Conservation (phyloP, 768 basidiomycete genomes). For the Termitomyces sp. region DNA sequence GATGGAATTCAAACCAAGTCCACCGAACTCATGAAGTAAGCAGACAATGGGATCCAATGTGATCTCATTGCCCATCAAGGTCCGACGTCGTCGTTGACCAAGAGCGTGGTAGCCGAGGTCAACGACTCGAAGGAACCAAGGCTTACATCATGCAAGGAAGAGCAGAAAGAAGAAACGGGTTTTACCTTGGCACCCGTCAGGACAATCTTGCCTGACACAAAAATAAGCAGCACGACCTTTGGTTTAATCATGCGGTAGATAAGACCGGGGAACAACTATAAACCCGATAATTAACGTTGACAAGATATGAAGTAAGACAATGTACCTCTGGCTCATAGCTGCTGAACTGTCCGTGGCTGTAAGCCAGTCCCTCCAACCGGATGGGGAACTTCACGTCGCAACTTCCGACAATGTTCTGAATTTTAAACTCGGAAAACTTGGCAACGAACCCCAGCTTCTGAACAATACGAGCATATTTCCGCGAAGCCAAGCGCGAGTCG, state of each 20-base stretch:
- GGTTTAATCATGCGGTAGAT: slow-evolving; percentile 99
- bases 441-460: slow-evolving; percentile 99
- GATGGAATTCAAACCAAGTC: slow-evolving; percentile 39
- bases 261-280: slow-evolving; percentile 93
- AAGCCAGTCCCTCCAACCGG: slow-evolving; percentile 93
- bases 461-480: slow-evolving; percentile 98
- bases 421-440: slow-evolving; percentile 99
- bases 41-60: slow-evolving; percentile 25
- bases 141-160: slow-evolving; percentile 13
- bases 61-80: slow-evolving; percentile 10
- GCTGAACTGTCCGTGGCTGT: slow-evolving; percentile 96
- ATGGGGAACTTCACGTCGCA: slow-evolving; percentile 99
- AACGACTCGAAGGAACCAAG: slow-evolving; percentile 9
- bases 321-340: slow-evolving; percentile 95
- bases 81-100: slow-evolving; percentile 5
- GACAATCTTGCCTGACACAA: slow-evolving; percentile 99
- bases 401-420: slow-evolving; percentile 97
- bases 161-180: slow-evolving; percentile 16
- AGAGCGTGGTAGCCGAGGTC: neutral
- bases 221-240: slow-evolving; percentile 97
- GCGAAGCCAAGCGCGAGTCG: slow-evolving; percentile 92
- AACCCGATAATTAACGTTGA: slow-evolving; percentile 7
- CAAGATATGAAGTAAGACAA: slow-evolving; percentile 6
- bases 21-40: slow-evolving; percentile 27
- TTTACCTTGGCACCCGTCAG: slow-evolving; percentile 97